Percentiles rank a stretch among this genome's conserved stretches.
phyloP scores from a whole-genome alignment of 495 filamentous ascomycete genomes.

The Penicillium pancosmium region DNA sequence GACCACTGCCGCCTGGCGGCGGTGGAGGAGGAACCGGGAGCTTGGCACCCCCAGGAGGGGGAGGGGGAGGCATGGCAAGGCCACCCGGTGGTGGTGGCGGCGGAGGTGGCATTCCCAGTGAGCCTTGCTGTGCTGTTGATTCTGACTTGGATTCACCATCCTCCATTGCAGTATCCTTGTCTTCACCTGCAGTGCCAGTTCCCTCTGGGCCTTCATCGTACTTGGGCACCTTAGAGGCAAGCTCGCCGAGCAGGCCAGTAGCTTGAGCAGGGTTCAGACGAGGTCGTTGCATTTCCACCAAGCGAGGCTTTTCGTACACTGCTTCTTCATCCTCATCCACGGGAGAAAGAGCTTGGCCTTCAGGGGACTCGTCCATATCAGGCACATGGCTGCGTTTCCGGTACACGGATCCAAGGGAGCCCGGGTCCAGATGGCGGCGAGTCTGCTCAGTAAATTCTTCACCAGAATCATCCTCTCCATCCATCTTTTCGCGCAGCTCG shows the following conservation, averaged over 20 bases:
- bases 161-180: slow-evolving; percentile 20
- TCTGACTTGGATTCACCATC: slow-evolving; percentile 34
- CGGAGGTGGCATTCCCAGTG: slow-evolving; percentile 49
- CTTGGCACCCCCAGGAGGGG: slow-evolving; percentile 17
- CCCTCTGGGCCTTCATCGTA: slow-evolving; percentile 65
- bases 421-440: slow-evolving; percentile 51
- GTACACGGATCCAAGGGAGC: slow-evolving; percentile 67
- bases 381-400: slow-evolving; percentile 60
- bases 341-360: slow-evolving; percentile 36
- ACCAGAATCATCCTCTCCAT: slow-evolving; percentile 56
- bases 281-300: slow-evolving; percentile 70
- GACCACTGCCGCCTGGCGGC: slow-evolving; percentile 39
- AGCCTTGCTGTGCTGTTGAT: slow-evolving; percentile 20
- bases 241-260: slow-evolving; percentile 76
- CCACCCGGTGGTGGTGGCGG: slow-evolving; percentile 47
- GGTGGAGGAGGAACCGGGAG: slow-evolving; percentile 36
- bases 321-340: slow-evolving; percentile 47
- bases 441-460: slow-evolving; percentile 56
- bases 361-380: slow-evolving; percentile 44
- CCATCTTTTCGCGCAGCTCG: slow-evolving; percentile 94
- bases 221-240: slow-evolving; percentile 73
- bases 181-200: slow-evolving; percentile 63
- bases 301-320: slow-evolving; percentile 66
- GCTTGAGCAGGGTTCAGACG: slow-evolving; percentile 74
- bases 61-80: slow-evolving; percentile 38